Evolutionary conservation across 1,139 yeast genomes (phyloP), one percentile per base, ranked within the genome.

Genomic region (Sugiyamaella neomexicana): DNA sequence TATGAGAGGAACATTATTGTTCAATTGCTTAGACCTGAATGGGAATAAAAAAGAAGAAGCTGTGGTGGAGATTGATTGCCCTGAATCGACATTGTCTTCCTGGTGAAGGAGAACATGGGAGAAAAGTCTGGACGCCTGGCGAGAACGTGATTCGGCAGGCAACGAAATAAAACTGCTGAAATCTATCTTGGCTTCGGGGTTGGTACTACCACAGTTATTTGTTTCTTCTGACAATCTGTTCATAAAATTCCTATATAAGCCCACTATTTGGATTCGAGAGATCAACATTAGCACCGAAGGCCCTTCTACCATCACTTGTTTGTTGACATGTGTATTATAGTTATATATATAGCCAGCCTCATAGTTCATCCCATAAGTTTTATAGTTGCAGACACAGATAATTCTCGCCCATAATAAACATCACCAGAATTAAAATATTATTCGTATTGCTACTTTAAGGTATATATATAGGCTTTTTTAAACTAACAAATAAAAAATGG

Each of bases 361-460:
- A 9, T 9, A 4, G 8, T 9, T 7, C n/a, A n/a, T 34, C 16
- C 16, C 38, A 34, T 34, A 34, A 34, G 15, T 3, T 29, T 7
- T 29, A 29, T 29, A 9, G 5, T 20, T 20, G 3, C 5, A 20
- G 25, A 20, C 3, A 20, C 34, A 29, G 34, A 29, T 29, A 9
- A 9, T 2, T 29, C 34, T 12, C 8, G 25, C 37, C 36, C 25
- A 42, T 15, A 27, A 27, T 8, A 15, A 15, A 42, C 29, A 15
- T 27, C 13, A 29, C 37, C 46, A 13, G 37, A 42, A 15, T 12
- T 34, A 34, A 34, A 34, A 31, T 25, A 27, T 27, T 27, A 42
- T 42, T 42, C 31, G 27, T 10, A 27, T 42, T 13, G 46, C 38
- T 40, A 40, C 8, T 29, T 31, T 42, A 42, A 13, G n/a, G 15